phyloP scores from a whole-genome alignment of 345 rosid species.

The Raphanus raphanistrum region DNA sequence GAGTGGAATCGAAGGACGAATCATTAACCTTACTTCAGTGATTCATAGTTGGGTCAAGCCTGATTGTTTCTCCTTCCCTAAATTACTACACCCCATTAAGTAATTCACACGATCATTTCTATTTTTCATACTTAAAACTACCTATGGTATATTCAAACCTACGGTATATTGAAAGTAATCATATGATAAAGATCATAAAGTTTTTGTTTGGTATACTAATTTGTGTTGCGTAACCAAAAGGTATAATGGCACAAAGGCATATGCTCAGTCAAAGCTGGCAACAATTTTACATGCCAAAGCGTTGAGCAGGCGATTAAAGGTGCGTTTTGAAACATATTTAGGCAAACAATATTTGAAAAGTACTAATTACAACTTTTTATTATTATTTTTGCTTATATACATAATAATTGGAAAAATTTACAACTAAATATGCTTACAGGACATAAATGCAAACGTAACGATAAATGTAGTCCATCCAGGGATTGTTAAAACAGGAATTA shows the following conservation, averaged over 20 bases:
- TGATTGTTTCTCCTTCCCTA: slow-evolving; percentile 59
- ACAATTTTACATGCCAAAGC: slow-evolving; percentile 83
- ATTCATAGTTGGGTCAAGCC: slow-evolving; percentile 84
- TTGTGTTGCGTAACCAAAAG: slow-evolving; percentile 39
- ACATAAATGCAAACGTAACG: slow-evolving; percentile 72
- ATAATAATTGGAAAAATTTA: not conserved
- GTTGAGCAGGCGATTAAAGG: slow-evolving; percentile 73
- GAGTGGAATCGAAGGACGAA: slow-evolving; percentile 77
- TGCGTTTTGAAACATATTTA: slow-evolving; percentile 18
- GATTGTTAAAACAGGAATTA: slow-evolving; percentile 86
- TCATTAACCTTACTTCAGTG: slow-evolving; percentile 87
- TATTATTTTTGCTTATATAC: not conserved
- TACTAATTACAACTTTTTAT: not conserved
- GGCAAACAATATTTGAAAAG: not conserved
- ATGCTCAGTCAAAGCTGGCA: slow-evolving; percentile 87
- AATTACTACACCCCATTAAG: slow-evolving; percentile 71
- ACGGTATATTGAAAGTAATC: not conserved
- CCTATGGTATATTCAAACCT: no score
- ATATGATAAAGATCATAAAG: not conserved
- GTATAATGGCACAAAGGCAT: slow-evolving; percentile 82
- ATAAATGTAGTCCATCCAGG: slow-evolving; percentile 96
- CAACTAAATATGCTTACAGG: slow-evolving; percentile 47
- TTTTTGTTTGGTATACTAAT: not conserved
- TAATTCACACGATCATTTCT: slow-evolving; percentile 32
- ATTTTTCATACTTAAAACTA: not conserved